Conservation (phyloP, 2,329 filamentous ascomycete species). For the Cadophora gregata region DNA sequence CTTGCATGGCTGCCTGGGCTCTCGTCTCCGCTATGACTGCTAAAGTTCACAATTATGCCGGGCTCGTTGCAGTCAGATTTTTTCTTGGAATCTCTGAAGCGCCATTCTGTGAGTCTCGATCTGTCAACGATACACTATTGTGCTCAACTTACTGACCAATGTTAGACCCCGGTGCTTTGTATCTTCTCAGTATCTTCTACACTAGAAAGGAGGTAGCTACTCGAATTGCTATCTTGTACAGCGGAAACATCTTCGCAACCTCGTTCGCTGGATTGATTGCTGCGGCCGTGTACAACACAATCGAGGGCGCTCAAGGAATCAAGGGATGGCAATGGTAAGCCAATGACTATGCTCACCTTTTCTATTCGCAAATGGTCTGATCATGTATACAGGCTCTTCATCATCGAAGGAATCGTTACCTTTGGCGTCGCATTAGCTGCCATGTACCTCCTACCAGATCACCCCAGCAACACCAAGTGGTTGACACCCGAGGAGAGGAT, state of each 20-base stretch:
- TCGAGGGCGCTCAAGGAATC: slow-evolving; percentile 47
- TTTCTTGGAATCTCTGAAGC: slow-evolving; percentile 34
- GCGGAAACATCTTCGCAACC: slow-evolving; percentile 51
- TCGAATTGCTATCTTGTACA: slow-evolving; percentile 52
- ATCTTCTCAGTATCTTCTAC: slow-evolving; percentile 60
- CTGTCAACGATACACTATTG: background rate
- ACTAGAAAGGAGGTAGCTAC: slow-evolving; percentile 54
- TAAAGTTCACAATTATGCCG: slow-evolving; percentile 47
- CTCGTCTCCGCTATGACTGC: slow-evolving; percentile 48
- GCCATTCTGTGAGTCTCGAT: slow-evolving; percentile 43
- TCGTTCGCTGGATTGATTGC: slow-evolving; percentile 61
- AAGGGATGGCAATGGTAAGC: slow-evolving; percentile 49
- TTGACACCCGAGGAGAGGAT: slow-evolving; percentile 47
- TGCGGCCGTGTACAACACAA: slow-evolving; percentile 44
- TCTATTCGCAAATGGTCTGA: background rate
- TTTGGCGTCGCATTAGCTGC: slow-evolving; percentile 44
- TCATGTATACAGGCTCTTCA: slow-evolving; percentile 42
- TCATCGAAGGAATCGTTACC: slow-evolving; percentile 48
- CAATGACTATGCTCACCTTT: background rate
- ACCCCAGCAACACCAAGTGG: slow-evolving; percentile 48
- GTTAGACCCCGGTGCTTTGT: slow-evolving; percentile 52
- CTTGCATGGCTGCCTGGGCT: slow-evolving; percentile 50
- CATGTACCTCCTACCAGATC: slow-evolving; percentile 46
- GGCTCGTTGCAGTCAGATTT: slow-evolving; percentile 48
- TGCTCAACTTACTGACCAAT: background rate